These are phyloP conservation scores for Aspergillus sp. DNA, from an alignment of 2,329 filamentous ascomycete species.

Conservation along the genomic window DNA sequence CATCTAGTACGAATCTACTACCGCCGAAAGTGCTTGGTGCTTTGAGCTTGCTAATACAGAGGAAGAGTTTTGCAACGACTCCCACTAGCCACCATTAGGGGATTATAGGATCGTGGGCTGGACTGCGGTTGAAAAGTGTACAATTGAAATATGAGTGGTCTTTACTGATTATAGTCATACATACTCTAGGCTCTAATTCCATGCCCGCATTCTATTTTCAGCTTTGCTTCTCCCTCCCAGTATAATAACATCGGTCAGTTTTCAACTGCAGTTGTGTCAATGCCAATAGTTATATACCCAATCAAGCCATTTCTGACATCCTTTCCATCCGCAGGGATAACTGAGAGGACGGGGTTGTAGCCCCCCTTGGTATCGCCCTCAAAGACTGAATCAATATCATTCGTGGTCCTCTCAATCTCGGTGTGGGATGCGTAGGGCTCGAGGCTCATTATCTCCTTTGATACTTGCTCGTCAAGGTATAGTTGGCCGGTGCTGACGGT, in stretches of 20 bases:
- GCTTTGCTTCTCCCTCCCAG: too few species aligned
- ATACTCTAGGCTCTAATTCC: too few species aligned
- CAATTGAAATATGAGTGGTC: too few species aligned
- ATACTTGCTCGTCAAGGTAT: slow-evolving; percentile 31
- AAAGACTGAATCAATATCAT: slow-evolving; percentile 20
- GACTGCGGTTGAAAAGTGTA: too few species aligned
- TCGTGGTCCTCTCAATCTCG: slow-evolving; percentile 37
- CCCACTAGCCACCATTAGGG: too few species aligned
- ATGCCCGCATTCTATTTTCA: too few species aligned
- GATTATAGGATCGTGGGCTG: too few species aligned
- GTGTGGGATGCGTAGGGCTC: slow-evolving; percentile 37
- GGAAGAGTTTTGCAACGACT: too few species aligned
- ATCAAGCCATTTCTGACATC: slow-evolving; percentile 38
- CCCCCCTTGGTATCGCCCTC: slow-evolving; percentile 19
- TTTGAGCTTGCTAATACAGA: too few species aligned
- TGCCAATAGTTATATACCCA: slow-evolving; percentile 39
- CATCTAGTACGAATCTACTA: too few species aligned
- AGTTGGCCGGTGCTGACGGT: slow-evolving; percentile 35
- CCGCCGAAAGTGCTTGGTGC: too few species aligned
- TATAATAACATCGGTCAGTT: neutral
- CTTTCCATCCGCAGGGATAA: slow-evolving; percentile 35
- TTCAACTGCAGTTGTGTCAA: slow-evolving; percentile 26
- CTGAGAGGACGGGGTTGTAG: slow-evolving; percentile 31
- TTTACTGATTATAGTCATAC: too few species aligned
- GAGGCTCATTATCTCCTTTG: slow-evolving; percentile 32